Evolutionary conservation across 805 yeast species (phyloP), one percentile per base, ranked within the genome.

Genomic region (Lachancea thermotolerans): DNA sequence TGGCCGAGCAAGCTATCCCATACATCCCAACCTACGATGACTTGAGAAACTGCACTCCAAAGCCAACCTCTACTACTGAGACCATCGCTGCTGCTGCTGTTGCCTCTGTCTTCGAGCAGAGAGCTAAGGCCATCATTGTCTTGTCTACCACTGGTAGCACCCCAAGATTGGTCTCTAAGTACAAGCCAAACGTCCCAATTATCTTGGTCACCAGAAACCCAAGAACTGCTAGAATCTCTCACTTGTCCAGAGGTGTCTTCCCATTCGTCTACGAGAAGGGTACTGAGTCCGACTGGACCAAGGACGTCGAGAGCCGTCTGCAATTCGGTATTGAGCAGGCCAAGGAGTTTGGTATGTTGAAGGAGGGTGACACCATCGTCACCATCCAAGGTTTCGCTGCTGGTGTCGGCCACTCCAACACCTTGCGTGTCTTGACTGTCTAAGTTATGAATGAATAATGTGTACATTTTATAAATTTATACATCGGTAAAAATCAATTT

Each of bases 361-460:
- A 73, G 60, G 82, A 79, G 71, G 96, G 96, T 71, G 96, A 89
- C 69, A 74, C 85, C 50, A 84, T 88, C 60, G 87, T 93, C 57
- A 86, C 95, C 66, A 85, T 93, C 70, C 99, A 93, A 79, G 99
- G 99, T 70, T 93, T 95, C 91, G 86, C 95, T 66, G 85, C 91
- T 70, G 98, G 98, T 74, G 78, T 88, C 57, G 99, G 99, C 67
- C 96, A 93, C 83, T 87, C 99, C 66, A 93, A 93, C 85, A 93
- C 99, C 54, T 79, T 93, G 71, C 91, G 98, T 78, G 81, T 91
- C 64, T 76, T 88, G 60, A 77, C 78, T 67, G 91, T 88, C 66
- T 82, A 73, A 68, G 18, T 33, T n/a, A 35, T 35, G 30, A 37
- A 31, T 31, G 38, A 42, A 34, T 25, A 25, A 41, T 35, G 39